Evolutionary conservation across 1,284 basidiomycete species (phyloP).

Genomic region (Cryptococcus sp.): DNA sequence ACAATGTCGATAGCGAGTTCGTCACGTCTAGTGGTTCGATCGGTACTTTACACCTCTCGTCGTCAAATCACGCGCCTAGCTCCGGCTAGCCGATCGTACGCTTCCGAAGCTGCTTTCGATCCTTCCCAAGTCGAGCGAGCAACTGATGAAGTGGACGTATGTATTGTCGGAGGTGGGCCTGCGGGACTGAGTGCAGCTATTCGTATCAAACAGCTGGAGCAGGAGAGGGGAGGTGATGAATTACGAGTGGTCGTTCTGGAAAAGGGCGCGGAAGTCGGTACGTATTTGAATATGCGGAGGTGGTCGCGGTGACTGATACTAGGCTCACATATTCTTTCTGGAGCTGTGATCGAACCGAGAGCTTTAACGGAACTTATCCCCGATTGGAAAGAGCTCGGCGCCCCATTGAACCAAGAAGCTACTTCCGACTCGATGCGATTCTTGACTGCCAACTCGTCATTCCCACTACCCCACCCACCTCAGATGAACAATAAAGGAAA

Average conservation of each 20-base stretch:
- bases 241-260: constrained; percentile 91
- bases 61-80: constrained; percentile 1
- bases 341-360: constrained; percentile 89
- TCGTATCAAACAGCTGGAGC: constrained; percentile 86
- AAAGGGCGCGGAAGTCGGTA: constrained; percentile 88
- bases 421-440: constrained; percentile 81
- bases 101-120: constrained; percentile 41
- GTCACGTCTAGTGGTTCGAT: not conserved
- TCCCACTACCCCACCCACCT: constrained; percentile 92
- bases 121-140: constrained; percentile 61
- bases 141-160: constrained; percentile 88
- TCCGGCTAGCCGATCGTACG: constrained; percentile 12
- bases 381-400: constrained; percentile 65
- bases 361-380: constrained; percentile 91
- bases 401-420: constrained; percentile 71
- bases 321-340: constrained; percentile 95
- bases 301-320: not conserved
- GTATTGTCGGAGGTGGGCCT: constrained; percentile 93
- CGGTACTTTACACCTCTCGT: not conserved
- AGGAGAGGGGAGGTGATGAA: constrained; percentile 64
- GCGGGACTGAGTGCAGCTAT: constrained; percentile 96
- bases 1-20: not conserved
- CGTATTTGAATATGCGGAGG: constrained; percentile 42
- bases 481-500: constrained; percentile 96
- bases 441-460: constrained; percentile 65